phyloP scores from a whole-genome alignment of 306 rosid genomes.

The Hippophae gyantsensis region DNA sequence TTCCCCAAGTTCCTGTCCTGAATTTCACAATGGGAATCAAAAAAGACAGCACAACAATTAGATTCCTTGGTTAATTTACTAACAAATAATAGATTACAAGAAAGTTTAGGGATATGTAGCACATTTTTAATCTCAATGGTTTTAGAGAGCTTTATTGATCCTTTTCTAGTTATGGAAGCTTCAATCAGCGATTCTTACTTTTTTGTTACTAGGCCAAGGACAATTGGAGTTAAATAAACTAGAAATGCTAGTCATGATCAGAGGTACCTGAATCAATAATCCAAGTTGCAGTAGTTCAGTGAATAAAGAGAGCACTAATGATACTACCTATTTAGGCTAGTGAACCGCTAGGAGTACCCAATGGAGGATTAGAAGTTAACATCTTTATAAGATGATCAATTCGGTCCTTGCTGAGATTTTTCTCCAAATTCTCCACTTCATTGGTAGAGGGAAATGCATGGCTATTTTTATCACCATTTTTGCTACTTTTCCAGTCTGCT shows the following conservation, averaged over 20 bases:
- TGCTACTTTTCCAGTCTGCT: no score
- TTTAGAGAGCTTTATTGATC: no score
- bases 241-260: not conserved
- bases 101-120: no score
- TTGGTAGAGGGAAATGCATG: no score
- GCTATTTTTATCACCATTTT: no score
- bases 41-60: not conserved
- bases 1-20: not conserved
- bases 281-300: no score
- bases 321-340: not conserved
- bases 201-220: not conserved
- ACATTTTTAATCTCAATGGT: no score
- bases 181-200: not conserved
- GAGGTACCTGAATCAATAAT: no score
- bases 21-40: not conserved
- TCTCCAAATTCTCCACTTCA: no score
- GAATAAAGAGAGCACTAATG: no score
- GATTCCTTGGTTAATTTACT: no score
- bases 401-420: not conserved
- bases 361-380: not conserved
- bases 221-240: not conserved
- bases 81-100: no score
- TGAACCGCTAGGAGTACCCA: not conserved
- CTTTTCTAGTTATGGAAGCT: not conserved
- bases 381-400: not conserved